These are phyloP conservation scores for Tylopilus subfusipes DNA, from an alignment of 768 basidiomycete species.

Conservation along the genomic window DNA sequence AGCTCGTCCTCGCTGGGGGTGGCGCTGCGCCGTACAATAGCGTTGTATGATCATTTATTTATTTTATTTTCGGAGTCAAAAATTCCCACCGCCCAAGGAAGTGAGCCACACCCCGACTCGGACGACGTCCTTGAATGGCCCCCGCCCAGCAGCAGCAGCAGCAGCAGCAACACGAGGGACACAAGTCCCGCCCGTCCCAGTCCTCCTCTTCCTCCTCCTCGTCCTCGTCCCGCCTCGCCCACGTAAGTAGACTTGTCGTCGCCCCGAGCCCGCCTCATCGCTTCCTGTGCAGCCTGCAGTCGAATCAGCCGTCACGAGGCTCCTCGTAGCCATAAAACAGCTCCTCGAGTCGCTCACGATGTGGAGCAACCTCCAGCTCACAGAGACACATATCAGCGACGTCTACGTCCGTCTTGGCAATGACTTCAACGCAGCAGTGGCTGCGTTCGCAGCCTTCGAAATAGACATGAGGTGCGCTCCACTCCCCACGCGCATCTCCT, in stretches of 20 bases:
- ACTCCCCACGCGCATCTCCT: constrained; percentile 12
- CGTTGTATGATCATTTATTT: background rate
- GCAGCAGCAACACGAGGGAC: constrained; percentile 28
- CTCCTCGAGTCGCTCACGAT: constrained; percentile 85
- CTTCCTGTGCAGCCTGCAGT: constrained; percentile 57
- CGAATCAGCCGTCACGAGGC: constrained; percentile 86
- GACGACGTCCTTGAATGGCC: constrained; percentile 19
- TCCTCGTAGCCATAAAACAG: constrained; percentile 92
- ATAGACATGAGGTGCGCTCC: constrained; percentile 86
- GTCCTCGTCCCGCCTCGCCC: constrained; percentile 15
- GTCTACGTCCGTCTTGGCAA: constrained; percentile 96
- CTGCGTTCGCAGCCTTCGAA: constrained; percentile 78
- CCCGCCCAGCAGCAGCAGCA: constrained; percentile 19
- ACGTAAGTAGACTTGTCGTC: constrained; percentile 20
- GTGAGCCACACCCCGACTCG: constrained; percentile 14
- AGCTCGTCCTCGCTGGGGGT: constrained; percentile 56
- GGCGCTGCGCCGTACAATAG: constrained; percentile 37
- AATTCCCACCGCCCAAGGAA: constrained; percentile 17
- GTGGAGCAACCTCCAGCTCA: constrained; percentile 73
- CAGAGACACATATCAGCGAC: constrained; percentile 86
- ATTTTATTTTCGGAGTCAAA: background rate
- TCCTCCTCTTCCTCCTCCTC: constrained; percentile 40
- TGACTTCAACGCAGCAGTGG: constrained; percentile 92
- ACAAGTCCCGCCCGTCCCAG: constrained; percentile 49
- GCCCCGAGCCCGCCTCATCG: background rate